Conservation (phyloP, 1,284 basidiomycete species). For the Mrakiaceae sp. region DNA sequence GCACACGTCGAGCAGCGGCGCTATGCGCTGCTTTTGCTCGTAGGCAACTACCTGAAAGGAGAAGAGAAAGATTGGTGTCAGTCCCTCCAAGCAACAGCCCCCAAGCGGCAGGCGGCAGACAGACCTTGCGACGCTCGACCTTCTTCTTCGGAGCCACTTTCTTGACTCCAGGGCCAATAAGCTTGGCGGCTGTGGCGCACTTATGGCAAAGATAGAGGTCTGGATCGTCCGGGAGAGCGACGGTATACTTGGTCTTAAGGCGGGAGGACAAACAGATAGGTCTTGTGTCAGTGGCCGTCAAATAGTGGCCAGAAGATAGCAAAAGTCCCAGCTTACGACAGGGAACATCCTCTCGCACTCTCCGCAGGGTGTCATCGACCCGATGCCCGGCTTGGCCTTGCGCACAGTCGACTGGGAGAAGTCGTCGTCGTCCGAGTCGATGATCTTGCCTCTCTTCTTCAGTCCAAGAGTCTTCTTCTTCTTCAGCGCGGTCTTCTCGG, state of each 20-base stretch:
- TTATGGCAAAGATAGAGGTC: slow-evolving; percentile 64
- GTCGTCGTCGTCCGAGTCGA: slow-evolving; percentile 10
- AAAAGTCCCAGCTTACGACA: slow-evolving; percentile 23
- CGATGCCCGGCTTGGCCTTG: slow-evolving; percentile 45
- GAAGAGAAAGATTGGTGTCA: background rate
- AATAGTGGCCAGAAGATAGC: too few relatives aligned
- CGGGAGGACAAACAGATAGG: background rate
- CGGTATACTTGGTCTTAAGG: slow-evolving; percentile 8
- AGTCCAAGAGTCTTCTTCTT: background rate
- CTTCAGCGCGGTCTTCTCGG: background rate
- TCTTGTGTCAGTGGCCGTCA: background rate
- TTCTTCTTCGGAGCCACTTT: slow-evolving; percentile 22
- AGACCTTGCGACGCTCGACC: background rate
- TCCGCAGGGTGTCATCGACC: slow-evolving; percentile 70
- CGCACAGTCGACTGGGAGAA: slow-evolving; percentile 31
- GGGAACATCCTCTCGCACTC: slow-evolving; percentile 77
- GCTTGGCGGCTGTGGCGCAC: slow-evolving; percentile 62
- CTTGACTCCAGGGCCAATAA: slow-evolving; percentile 50
- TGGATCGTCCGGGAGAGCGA: slow-evolving; percentile 50
- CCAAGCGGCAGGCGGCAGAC: background rate
- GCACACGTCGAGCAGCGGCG: slow-evolving; percentile 61
- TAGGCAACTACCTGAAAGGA: slow-evolving; percentile 45
- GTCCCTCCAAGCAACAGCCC: background rate
- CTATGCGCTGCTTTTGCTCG: slow-evolving; percentile 54
- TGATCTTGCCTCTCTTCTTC: slow-evolving; percentile 28